Conservation (phyloP, 2,329 filamentous ascomycete genomes). For the Colletotrichum neosansevieriae region DNA sequence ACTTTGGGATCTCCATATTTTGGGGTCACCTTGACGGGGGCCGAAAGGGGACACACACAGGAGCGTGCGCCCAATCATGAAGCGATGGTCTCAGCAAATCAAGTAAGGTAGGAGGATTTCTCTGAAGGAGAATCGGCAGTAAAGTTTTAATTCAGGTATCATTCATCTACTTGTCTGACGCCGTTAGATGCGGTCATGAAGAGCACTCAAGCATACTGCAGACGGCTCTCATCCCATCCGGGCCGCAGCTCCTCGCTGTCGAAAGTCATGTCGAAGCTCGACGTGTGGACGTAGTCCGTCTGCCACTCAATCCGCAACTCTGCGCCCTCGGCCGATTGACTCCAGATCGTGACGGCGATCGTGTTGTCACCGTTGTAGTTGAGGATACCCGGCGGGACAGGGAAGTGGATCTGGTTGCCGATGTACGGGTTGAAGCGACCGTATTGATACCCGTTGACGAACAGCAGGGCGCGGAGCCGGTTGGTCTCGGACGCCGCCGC, state of each 20-base stretch:
- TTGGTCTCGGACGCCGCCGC: conserved; percentile 57
- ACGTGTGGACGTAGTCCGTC: conserved; percentile 65
- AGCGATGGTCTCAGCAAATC: too few species aligned
- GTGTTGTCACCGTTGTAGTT: conserved; percentile 70
- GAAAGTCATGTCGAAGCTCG: conserved; percentile 64
- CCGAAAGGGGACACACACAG: too few species aligned
- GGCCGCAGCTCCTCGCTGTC: conserved; percentile 62
- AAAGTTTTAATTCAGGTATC: too few species aligned
- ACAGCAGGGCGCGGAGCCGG: conserved; percentile 64
- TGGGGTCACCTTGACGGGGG: too few species aligned
- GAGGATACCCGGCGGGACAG: conserved; percentile 69
- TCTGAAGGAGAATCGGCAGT: too few species aligned
- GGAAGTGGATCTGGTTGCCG: conserved; percentile 70
- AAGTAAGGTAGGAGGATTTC: too few species aligned
- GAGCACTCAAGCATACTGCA: conserved; percentile 48
- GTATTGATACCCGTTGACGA: conserved; percentile 76
- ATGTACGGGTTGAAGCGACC: conserved; percentile 70
- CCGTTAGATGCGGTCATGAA: too few species aligned
- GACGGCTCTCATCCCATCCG: conserved; percentile 57
- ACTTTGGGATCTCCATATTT: too few species aligned
- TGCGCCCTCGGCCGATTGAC: conserved; percentile 65
- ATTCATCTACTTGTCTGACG: background rate
- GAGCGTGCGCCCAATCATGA: too few species aligned
- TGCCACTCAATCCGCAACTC: conserved; percentile 63
- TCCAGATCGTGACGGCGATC: conserved; percentile 70